Base-by-base conservation (phyloP, 345 rosid genomes). In the Conringia planisiliqua region DNA sequence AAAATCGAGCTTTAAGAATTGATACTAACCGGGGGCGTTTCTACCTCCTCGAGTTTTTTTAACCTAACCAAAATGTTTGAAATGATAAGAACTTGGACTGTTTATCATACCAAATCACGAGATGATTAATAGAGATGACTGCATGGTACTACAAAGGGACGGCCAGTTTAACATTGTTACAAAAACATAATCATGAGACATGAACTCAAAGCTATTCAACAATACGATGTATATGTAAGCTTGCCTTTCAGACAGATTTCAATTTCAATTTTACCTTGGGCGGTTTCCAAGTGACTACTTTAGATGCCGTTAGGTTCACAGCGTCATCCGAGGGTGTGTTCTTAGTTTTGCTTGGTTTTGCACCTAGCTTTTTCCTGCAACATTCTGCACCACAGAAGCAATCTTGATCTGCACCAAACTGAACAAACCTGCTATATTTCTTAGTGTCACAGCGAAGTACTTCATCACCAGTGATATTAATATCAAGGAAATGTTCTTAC, bases 341-440 rank as follows among this genome's bases (percentile, higher is more conserved):
- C 79, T 88, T 92, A 57, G 86, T 84, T 81, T 90, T 89, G 78
- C 66, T 74, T 32, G 94, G 85, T 76, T 88, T 90, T 44, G 80
- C 97, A 74, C 97, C 98, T 32, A 96, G 86, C 79, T 89, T 88
- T 66, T 75, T 79, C 79, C 98, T 86, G 79, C 98, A 96, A 73
- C 79, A 71, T 5, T 18, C 74, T 13, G 89, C 88, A 71, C 99
- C 98, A 69, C 98, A 96, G 74, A 89, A 89, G 77, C 98, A 96
- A 54, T 83, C 95, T 83, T 96, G 95, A 83, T 92, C 98, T 80
- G 91, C 96, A 82, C 99, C 99, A 88, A 87, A 96, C 84, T 90
- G 97, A 64, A 89, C 98, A 89, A 92, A 96, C 86, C 98, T 96
- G 95, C 90, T 73, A 83, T 75, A 78, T 74, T 68, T 76, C 79